Base-by-base conservation (phyloP, 2,329 filamentous ascomycete genomes). In the Fusarium sterilihyphosum region DNA sequence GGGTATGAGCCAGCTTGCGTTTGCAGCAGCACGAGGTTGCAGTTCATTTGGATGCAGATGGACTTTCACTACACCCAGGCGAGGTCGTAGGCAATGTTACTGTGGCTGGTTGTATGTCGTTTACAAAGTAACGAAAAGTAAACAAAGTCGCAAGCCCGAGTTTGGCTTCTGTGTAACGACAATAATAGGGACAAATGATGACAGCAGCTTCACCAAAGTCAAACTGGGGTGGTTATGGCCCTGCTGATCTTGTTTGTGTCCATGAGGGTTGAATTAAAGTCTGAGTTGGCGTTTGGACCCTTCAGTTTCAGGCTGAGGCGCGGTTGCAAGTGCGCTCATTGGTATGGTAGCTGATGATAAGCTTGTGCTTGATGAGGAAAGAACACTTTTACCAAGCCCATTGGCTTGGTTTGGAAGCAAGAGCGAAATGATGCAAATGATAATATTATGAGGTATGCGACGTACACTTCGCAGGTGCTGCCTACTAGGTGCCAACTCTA, bases 261-360 rank as follows among this genome's bases (percentile, higher is more conserved):
- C 37, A 22, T 37, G 40, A 73, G 57, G 43, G 50, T 66, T 59
- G 53, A 67, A 61, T 60, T 57, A 68, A 71, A 61, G 70, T 53
- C 67, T 47, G 35, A 41, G 69, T 54, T 70, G 49, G 43, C 54
- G 49, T 67, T 60, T 74, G 63, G 71, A 73, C 71, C 71, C 59
- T 71, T 73, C 54, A 53, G 71, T 73, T 73, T 73, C 71, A 73
- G 63, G 68, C 59, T 74, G 71, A 72, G 49, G 59, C 56, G 35
- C 26, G 56, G 56, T 52, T 54, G 41, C 41, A 43, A 37, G 50
- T 37, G 50, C 17, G 50, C 20, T 60, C 22, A 46, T 58, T 57
- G 38, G 53, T 16, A 57, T 44, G 26, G 38, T n/a, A 17, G 31
- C 20, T 38, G 13, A 53, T 41, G 43, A 61, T 44, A 67, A 41